Evolutionary conservation across 192 early-diverging fungal genomes (phyloP), one percentile per base, ranked within the genome.

Genomic region (Coemansia reversa): DNA sequence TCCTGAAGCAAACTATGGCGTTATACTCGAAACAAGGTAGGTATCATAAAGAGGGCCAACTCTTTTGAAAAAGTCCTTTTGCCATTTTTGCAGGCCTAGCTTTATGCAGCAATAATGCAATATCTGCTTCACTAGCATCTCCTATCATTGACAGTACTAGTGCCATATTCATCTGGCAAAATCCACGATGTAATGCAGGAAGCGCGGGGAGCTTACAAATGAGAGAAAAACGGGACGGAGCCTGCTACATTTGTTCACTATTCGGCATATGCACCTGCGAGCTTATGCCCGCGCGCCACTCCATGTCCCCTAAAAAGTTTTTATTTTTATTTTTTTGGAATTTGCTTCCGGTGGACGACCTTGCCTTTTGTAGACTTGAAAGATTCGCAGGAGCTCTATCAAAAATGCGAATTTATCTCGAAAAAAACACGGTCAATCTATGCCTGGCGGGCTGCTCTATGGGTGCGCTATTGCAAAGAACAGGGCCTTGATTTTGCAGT

Each of bases 391-490:
- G 73, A 75, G 66, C 69, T 81, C 35, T 81, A 67, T 47, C 65
- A 75, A 7, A 55, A 63, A 57, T 75, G 72, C 69, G 72, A 69
- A 56, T 81, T 81, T 60, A 81, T 81, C 8, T 75, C 78, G 9
- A 81, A 81, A 69, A 81, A 81, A 70, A 81, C 78, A 0, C 69
- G 78, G 28, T 81, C 78, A 3, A 81, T 81, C 49, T 81, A 81
- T 28, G 72, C 78, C 9, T 81, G 78, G 78, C 69, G 78, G 19
- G 63, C 69, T 0, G 78, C 78, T 5, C 52, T 81, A 47, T 81
- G 78, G 78, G 73, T 81, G 47, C 72, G 78, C 19, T 81, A 72
- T 52, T 81, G 78, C 73, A 75, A 75, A 32, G 73, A 81, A 56
- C 62, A 60, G 22, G 49, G 64, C 19, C 23, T 57, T 4, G 69